A percentile compares a stretch with the other conserved stretches of the same genome.
Conservation (phyloP, 306 rosid genomes). For the Vigna angularis region DNA sequence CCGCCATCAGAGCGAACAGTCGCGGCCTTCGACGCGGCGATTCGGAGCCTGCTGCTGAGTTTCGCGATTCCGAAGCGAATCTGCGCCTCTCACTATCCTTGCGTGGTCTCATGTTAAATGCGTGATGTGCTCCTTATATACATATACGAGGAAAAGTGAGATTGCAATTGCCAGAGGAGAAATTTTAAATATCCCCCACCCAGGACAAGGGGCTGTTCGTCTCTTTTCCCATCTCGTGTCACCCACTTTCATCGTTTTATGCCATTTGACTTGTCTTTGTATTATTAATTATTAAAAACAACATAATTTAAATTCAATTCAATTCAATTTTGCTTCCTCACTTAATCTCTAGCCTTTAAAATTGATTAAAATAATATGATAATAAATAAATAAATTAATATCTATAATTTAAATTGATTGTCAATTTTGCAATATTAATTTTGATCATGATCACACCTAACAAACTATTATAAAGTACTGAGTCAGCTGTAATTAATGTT, state of each 20-base stretch:
- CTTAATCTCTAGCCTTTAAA: too few species aligned
- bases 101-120: constrained; percentile 35
- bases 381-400: too few species aligned
- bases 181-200: not conserved
- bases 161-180: not conserved
- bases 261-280: too few species aligned
- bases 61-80: not conserved
- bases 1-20: constrained; percentile 52
- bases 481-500: not conserved
- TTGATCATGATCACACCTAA: too few species aligned
- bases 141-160: not conserved
- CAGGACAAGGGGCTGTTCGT: not conserved
- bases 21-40: constrained; percentile 25
- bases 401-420: too few species aligned
- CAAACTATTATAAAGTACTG: too few species aligned
- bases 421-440: too few species aligned
- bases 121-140: not conserved
- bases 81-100: constrained; percentile 14
- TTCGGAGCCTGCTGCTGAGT: not conserved
- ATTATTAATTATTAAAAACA: too few species aligned
- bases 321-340: too few species aligned
- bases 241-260: not conserved
- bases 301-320: too few species aligned
- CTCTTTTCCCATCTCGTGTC: not conserved
- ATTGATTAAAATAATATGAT: too few species aligned